Evolutionary conservation across 805 yeast genomes (phyloP).

Genomic region (Yarrowia hollandica): DNA sequence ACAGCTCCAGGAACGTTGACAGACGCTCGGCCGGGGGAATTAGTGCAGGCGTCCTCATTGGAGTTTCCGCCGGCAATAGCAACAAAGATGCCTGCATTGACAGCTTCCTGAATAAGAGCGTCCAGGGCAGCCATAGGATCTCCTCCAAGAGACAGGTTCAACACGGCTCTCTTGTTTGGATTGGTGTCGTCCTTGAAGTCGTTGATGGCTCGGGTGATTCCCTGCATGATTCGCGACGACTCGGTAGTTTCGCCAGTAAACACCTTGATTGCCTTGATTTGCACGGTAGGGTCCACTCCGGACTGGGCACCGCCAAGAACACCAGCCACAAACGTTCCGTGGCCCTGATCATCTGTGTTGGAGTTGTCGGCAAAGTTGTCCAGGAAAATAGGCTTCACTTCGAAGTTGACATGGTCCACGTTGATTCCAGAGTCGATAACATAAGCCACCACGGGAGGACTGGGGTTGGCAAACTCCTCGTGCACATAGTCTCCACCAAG

Average conservation of each 20-base stretch:
- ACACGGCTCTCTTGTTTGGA: slow-evolving; percentile 39
- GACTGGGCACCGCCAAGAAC: slow-evolving; percentile 48
- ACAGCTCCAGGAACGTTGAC: background rate
- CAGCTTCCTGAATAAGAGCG: slow-evolving; percentile 85
- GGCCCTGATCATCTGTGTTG: slow-evolving; percentile 84
- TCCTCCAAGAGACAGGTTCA: slow-evolving; percentile 92
- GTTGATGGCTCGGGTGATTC: background rate
- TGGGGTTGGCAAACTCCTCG: slow-evolving; percentile 35
- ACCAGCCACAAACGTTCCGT: slow-evolving; percentile 96
- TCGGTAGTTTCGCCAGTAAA: slow-evolving; percentile 45
- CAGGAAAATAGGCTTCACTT: slow-evolving; percentile 85
- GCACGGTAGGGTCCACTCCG: slow-evolving; percentile 61
- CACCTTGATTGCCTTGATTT: slow-evolving; percentile 60
- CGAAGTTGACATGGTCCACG: slow-evolving; percentile 72
- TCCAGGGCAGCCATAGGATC: slow-evolving; percentile 86
- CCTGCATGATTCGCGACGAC: background rate
- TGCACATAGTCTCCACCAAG: background rate
- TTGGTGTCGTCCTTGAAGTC: slow-evolving; percentile 43
- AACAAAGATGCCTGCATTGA: slow-evolving; percentile 72
- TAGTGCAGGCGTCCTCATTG: slow-evolving; percentile 2
- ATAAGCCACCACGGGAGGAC: slow-evolving; percentile 55
- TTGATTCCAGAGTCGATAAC: slow-evolving; percentile 89
- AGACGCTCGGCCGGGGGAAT: background rate
- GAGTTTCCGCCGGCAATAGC: slow-evolving; percentile 8
- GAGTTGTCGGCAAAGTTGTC: slow-evolving; percentile 72